A percentile compares a stretch with the other conserved stretches of the same genome.
Evolutionary conservation across 75 land plant genomes (phyloP).

Genomic region (Selaginella moellendorffii): DNA sequence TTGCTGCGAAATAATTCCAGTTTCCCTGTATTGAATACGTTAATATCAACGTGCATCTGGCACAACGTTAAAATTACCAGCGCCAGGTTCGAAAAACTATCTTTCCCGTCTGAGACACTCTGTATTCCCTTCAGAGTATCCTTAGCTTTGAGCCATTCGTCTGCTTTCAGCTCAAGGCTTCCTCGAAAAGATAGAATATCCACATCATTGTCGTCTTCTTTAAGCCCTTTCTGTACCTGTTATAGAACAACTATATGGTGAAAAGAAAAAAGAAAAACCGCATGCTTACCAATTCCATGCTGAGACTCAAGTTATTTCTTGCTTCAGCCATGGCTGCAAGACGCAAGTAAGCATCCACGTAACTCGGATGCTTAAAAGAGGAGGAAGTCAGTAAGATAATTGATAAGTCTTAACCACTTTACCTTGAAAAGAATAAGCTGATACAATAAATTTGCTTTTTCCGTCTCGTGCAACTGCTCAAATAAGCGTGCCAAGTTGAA

Average conservation of each 20-base stretch:
- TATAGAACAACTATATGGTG: neutral
- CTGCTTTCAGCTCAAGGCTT: conserved; percentile 66
- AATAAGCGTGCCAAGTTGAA: conserved; percentile 76
- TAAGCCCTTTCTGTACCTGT: conserved; percentile 58
- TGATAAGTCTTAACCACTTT: neutral
- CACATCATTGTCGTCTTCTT: conserved; percentile 49
- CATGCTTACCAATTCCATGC: conserved; percentile 76
- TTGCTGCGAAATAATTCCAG: conserved; percentile 93
- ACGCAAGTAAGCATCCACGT: conserved; percentile 77
- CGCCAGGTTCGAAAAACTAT: conserved; percentile 62
- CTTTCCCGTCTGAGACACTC: conserved; percentile 72
- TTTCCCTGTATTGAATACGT: conserved; percentile 41
- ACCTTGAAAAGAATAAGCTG: conserved; percentile 81
- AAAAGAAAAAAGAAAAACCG: no score
- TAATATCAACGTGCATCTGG: conserved; percentile 5
- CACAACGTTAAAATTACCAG: no score
- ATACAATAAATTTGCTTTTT: conserved; percentile 55
- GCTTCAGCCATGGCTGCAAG: conserved; percentile 84
- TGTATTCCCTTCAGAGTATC: conserved; percentile 70
- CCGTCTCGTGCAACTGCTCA: conserved; percentile 63
- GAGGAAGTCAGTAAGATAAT: neutral
- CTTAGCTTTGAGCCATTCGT: conserved; percentile 96
- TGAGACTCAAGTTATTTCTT: conserved; percentile 48
- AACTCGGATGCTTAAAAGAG: conserved; percentile 47
- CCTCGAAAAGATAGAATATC: conserved; percentile 82